Percentiles rank a stretch among this genome's conserved stretches.
Evolutionary conservation across 1,284 basidiomycete genomes (phyloP).

Genomic region (Trametes sp.): DNA sequence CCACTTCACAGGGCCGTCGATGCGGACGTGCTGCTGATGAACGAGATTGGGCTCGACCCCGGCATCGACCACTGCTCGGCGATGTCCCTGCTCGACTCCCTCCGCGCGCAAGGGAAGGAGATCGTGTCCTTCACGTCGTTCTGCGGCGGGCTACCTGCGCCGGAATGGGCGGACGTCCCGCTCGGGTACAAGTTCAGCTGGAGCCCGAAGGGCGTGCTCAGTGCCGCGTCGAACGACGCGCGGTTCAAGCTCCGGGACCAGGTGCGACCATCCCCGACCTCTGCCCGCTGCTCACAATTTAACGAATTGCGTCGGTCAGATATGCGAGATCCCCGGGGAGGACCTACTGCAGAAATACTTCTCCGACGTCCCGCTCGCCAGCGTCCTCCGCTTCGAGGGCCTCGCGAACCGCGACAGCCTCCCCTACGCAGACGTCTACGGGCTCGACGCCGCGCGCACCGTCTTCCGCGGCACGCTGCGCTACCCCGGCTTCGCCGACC

Average conservation of each 20-base stretch:
- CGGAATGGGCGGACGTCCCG: conserved; percentile 70
- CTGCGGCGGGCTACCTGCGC: conserved; percentile 92
- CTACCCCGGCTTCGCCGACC: conserved; percentile 87
- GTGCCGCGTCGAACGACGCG: conserved; percentile 84
- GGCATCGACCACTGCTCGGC: conserved; percentile 97
- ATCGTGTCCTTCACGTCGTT: conserved; percentile 89
- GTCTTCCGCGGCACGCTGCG: conserved; percentile 89
- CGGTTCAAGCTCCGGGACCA: conserved; percentile 68
- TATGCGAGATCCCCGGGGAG: conserved; percentile 58
- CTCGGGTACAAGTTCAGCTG: conserved; percentile 96
- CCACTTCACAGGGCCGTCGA: conserved; percentile 61
- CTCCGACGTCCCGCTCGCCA: conserved; percentile 69
- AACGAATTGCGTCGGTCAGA: conserved; percentile 43
- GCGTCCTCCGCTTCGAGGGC: conserved; percentile 82
- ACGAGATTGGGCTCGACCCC: conserved; percentile 94
- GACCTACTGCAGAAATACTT: conserved; percentile 69
- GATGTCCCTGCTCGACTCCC: conserved; percentile 72
- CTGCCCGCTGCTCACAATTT: not conserved
- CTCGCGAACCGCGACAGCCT: conserved; percentile 91
- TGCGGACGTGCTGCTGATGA: conserved; percentile 81
- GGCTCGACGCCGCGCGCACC: conserved; percentile 68
- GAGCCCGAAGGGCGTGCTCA: conserved; percentile 90
- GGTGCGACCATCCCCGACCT: conserved; percentile 45
- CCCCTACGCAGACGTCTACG: conserved; percentile 79
- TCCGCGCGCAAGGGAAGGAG: conserved; percentile 66